phyloP scores from a whole-genome alignment of 202 grass and related monocot species.

The Cymbopogon flexuosus region DNA sequence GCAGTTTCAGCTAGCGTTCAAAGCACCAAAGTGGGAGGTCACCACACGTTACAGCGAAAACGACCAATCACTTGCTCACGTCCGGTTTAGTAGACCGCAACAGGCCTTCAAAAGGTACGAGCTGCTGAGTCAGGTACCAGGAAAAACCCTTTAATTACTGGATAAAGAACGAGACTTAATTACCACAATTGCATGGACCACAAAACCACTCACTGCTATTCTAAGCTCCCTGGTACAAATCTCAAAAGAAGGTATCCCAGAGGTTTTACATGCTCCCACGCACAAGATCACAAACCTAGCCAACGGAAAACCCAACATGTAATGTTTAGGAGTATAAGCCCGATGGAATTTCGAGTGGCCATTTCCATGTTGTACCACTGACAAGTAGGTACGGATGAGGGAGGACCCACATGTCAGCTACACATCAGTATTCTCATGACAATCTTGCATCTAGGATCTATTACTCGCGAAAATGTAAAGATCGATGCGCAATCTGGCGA shows the following conservation, averaged over 20 bases:
- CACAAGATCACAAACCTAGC: constrained; percentile 7
- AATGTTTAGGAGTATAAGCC: background rate
- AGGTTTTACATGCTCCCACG: constrained; percentile 22
- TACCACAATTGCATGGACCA: constrained; percentile 47
- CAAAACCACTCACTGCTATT: constrained; percentile 45
- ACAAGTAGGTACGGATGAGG: background rate
- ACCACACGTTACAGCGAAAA: background rate
- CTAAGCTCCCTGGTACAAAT: constrained; percentile 35
- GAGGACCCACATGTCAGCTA: background rate
- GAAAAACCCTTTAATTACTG: constrained; percentile 20
- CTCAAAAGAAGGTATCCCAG: constrained; percentile 38
- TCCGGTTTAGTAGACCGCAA: background rate
- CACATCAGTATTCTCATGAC: background rate
- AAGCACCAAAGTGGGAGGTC: background rate
- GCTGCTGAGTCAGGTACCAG: background rate
- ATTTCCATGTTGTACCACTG: background rate
- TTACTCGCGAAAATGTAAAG: background rate
- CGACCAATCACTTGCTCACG: constrained; percentile 3
- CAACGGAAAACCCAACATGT: background rate
- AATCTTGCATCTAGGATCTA: background rate
- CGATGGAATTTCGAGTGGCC: background rate
- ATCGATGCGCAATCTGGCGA: background rate
- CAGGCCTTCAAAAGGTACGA: constrained; percentile 31
- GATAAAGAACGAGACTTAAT: constrained; percentile 6
- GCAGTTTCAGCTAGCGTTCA: background rate